Percentiles rank a stretch among this genome's conserved stretches.
Evolutionary conservation across 192 early-diverging fungal species (phyloP).

Genomic region (Coemansia sp.): DNA sequence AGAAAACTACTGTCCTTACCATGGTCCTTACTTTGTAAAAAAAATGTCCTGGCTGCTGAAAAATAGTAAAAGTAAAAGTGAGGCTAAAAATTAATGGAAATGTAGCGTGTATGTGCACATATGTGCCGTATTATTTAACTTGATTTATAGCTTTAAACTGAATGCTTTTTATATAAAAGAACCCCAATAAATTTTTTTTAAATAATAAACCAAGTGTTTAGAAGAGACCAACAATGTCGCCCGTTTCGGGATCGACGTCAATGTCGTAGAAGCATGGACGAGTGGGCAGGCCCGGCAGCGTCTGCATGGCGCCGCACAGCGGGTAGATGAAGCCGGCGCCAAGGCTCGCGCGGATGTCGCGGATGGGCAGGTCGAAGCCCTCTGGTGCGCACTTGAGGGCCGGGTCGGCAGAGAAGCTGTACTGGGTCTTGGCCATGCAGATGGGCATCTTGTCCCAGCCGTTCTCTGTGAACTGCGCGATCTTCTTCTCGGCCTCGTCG

Average conservation of each 20-base stretch:
- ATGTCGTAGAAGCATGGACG: conserved; percentile 96
- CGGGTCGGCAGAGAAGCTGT: conserved; percentile 89
- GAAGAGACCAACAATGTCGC: conserved; percentile 84
- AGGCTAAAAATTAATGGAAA: too few relatives aligned
- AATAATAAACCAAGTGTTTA: conserved; percentile 41
- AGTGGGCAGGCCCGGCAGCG: conserved; percentile 96
- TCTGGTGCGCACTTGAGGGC: conserved; percentile 89
- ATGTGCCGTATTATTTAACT: too few relatives aligned
- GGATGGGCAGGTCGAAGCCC: conserved; percentile 87
- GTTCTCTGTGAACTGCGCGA: conserved; percentile 79
- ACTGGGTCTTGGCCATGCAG: conserved; percentile 99
- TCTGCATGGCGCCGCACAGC: conserved; percentile 93
- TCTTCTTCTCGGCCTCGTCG: conserved; percentile 82
- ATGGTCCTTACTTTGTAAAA: too few relatives aligned
- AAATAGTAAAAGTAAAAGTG: too few relatives aligned
- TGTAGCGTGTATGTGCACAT: too few relatives aligned
- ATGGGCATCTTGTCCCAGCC: conserved; percentile 89
- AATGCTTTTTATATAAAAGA: too few relatives aligned
- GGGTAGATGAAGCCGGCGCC: conserved; percentile 99
- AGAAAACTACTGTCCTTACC: too few relatives aligned
- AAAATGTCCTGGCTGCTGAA: too few relatives aligned
- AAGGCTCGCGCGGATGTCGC: conserved; percentile 91
- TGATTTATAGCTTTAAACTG: too few relatives aligned
- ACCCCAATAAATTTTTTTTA: too few relatives aligned
- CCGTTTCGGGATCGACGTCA: conserved; percentile 82